Conservation (phyloP, 805 yeast species). For the Yarrowia divulgata region DNA sequence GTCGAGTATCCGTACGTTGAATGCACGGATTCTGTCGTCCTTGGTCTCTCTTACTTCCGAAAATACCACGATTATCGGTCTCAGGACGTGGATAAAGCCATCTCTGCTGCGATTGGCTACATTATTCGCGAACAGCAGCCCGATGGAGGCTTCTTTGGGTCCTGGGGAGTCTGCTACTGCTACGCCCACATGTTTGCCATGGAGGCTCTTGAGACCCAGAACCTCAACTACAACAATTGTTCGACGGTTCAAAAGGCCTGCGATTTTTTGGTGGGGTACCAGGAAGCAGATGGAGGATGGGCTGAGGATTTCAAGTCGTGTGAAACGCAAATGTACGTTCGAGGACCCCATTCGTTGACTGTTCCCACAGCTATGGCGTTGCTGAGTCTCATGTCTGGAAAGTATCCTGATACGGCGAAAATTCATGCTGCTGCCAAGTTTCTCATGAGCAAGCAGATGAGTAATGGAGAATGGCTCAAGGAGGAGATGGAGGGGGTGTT, state of each 20-base stretch:
- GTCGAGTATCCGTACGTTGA: constrained; percentile 98
- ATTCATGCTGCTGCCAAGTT: constrained; percentile 69
- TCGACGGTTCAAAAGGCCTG: constrained; percentile 76
- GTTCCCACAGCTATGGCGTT: constrained; percentile 95
- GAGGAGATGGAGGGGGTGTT: constrained; percentile 95
- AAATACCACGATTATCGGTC: constrained; percentile 69
- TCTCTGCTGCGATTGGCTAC: constrained; percentile 74
- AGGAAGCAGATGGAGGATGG: constrained; percentile 95
- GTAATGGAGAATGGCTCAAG: constrained; percentile 83
- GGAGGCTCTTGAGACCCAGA: constrained; percentile 83
- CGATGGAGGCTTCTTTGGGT: constrained; percentile 98
- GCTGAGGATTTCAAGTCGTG: constrained; percentile 92
- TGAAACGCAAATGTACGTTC: constrained; percentile 79
- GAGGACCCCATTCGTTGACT: constrained; percentile 65
- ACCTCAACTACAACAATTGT: constrained; percentile 66
- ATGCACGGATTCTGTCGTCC: constrained; percentile 93
- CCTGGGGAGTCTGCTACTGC: constrained; percentile 97
- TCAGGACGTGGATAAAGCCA: constrained; percentile 71
- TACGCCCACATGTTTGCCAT: constrained; percentile 98
- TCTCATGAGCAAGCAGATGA: constrained; percentile 68
- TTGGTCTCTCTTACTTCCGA: constrained; percentile 83
- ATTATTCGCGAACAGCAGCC: constrained; percentile 69
- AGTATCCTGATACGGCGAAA: constrained; percentile 73
- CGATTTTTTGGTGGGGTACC: constrained; percentile 78
- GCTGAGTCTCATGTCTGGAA: constrained; percentile 79